Evolutionary conservation across 2,329 filamentous ascomycete genomes (phyloP).

Genomic region (Trichoderma polysporum): DNA sequence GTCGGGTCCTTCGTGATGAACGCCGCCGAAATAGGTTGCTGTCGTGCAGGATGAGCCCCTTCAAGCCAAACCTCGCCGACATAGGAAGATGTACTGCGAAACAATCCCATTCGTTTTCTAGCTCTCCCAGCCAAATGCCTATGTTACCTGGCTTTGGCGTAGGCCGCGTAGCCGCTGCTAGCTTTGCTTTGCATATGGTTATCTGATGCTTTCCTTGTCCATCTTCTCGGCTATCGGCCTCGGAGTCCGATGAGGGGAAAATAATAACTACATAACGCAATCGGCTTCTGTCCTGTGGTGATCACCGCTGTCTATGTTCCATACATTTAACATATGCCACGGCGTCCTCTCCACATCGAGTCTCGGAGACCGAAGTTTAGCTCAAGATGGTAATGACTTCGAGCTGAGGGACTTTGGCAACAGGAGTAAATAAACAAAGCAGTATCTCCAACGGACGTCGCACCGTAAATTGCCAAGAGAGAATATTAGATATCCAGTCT

Average conservation of each 20-base stretch:
- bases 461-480: not conserved
- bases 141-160: not conserved
- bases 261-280: slow-evolving; percentile 1
- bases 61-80: not conserved
- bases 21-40: not conserved
- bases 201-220: not conserved
- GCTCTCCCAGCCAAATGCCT: not conserved
- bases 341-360: not conserved
- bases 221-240: not conserved
- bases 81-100: not conserved
- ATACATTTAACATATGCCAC: not conserved
- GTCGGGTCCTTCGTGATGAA: not conserved
- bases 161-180: not conserved
- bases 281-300: not conserved
- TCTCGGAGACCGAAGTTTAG: slow-evolving; percentile 1
- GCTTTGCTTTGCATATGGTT: not conserved
- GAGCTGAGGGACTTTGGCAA: not conserved
- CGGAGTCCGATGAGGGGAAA: slow-evolving; percentile 18
- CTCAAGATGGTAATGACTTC: not conserved
- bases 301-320: not conserved
- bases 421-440: not conserved
- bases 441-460: not conserved
- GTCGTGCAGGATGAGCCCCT: not conserved
- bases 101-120: not conserved
- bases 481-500: not conserved